Conservation (phyloP, 129 eudicot genomes). For the Apium graveolens region DNA sequence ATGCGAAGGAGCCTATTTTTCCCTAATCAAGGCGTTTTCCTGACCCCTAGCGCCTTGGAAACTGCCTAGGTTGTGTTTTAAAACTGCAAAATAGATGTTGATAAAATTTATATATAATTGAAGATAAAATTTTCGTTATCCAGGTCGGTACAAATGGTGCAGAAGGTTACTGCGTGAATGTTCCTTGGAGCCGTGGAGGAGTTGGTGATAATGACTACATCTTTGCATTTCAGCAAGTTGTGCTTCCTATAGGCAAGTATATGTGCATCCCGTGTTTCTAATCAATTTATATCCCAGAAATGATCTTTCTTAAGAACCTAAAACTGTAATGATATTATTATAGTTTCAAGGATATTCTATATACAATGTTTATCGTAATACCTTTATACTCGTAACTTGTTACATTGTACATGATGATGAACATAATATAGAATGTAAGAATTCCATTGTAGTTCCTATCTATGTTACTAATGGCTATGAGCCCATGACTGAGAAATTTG, state of each 20-base stretch:
- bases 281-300: not conserved
- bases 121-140: conserved; percentile 2
- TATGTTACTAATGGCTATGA: not conserved
- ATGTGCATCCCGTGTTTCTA: not conserved
- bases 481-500: not conserved
- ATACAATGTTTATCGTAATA: not conserved
- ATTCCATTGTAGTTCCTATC: not conserved
- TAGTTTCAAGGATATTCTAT: not conserved
- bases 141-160: conserved; percentile 94
- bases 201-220: conserved; percentile 91
- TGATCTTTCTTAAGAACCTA: not conserved
- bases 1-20: not conserved
- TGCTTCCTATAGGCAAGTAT: conserved; percentile 76
- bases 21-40: not conserved
- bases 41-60: not conserved
- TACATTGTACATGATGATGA: not conserved
- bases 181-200: conserved; percentile 97
- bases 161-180: conserved; percentile 92
- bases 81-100: not conserved
- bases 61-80: not conserved
- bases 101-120: not conserved
- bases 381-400: not conserved
- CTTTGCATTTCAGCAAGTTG: conserved; percentile 83
- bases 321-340: not conserved
- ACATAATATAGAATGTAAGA: not conserved